phyloP scores from a whole-genome alignment of 305 asterid genomes.

The Rubia tinctorum region DNA sequence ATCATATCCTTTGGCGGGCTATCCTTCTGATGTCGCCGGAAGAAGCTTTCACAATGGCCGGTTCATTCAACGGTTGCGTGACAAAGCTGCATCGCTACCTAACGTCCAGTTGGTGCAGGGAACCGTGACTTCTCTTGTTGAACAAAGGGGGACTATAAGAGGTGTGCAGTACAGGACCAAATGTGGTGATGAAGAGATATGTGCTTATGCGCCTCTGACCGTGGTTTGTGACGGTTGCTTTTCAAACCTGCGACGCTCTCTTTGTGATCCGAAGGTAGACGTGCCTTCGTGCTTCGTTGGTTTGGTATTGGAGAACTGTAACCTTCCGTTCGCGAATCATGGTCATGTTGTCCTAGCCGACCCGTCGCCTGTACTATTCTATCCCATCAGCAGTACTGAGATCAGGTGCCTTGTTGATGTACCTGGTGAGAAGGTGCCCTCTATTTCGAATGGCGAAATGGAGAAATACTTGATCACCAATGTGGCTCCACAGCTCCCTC shows the following conservation, averaged over 20 bases:
- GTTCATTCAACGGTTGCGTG: background rate
- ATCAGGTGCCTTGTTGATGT: background rate
- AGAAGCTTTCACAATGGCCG: background rate
- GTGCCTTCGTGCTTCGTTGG: background rate
- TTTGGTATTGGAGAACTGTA: background rate
- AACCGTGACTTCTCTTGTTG: background rate
- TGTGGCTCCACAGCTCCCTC: conserved; percentile 20
- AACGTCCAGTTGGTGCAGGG: conserved; percentile 23
- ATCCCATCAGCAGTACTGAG: background rate
- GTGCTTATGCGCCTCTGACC: background rate
- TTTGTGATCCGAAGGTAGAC: conserved; percentile 24
- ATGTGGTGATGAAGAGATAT: background rate
- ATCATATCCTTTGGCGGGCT: conserved; percentile 44
- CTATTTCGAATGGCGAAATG: background rate
- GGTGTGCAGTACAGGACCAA: background rate
- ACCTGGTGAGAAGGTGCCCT: background rate
- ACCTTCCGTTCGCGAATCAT: background rate
- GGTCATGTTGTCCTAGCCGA: background rate
- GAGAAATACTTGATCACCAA: background rate
- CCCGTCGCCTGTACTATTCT: background rate
- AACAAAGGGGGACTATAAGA: background rate
- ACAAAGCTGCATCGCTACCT: background rate
- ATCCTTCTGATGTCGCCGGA: conserved; percentile 11
- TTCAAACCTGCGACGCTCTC: background rate
- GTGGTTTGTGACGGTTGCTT: background rate